A percentile compares a stretch with the other conserved stretches of the same genome.
Conservation (phyloP, 805 yeast species). For the Maudiozyma saulgeensis region DNA sequence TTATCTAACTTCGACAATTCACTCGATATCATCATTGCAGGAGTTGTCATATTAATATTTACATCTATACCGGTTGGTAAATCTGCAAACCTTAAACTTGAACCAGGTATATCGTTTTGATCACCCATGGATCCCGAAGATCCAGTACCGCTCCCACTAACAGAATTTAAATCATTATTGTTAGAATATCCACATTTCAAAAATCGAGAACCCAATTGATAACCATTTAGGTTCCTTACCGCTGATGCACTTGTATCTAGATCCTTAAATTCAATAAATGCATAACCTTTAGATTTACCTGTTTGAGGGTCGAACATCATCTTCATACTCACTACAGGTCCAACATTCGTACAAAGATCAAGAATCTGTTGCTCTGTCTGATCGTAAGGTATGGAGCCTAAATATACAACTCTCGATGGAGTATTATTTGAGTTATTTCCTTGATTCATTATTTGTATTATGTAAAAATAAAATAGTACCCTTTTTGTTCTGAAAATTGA, state of each 20-base stretch:
- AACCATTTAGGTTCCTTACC: conserved; percentile 76
- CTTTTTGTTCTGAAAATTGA: too few species aligned
- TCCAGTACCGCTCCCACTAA: neutral
- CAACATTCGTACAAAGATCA: conserved; percentile 77
- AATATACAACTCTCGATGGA: conserved; percentile 46
- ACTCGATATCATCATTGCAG: conserved; percentile 31
- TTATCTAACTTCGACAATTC: conserved; percentile 19
- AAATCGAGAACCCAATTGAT: conserved; percentile 59
- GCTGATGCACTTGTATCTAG: conserved; percentile 84
- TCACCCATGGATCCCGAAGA: neutral
- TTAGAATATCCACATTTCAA: conserved; percentile 68
- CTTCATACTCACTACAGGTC: conserved; percentile 70
- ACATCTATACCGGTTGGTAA: conserved; percentile 47
- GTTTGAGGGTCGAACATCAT: conserved; percentile 80
- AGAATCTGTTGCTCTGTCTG: conserved; percentile 89
- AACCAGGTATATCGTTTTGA: conserved; percentile 1
- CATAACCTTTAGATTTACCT: conserved; percentile 85
- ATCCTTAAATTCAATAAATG: conserved; percentile 76
- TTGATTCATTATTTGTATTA: neutral
- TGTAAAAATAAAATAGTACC: too few species aligned
- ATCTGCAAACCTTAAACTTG: conserved; percentile 32
- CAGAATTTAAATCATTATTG: conserved; percentile 32
- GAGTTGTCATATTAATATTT: conserved; percentile 30
- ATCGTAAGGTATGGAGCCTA: conserved; percentile 87
- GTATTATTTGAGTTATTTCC: conserved; percentile 8